Base-by-base conservation (phyloP, 2,329 filamentous ascomycete species). In the Fusarium sp. region DNA sequence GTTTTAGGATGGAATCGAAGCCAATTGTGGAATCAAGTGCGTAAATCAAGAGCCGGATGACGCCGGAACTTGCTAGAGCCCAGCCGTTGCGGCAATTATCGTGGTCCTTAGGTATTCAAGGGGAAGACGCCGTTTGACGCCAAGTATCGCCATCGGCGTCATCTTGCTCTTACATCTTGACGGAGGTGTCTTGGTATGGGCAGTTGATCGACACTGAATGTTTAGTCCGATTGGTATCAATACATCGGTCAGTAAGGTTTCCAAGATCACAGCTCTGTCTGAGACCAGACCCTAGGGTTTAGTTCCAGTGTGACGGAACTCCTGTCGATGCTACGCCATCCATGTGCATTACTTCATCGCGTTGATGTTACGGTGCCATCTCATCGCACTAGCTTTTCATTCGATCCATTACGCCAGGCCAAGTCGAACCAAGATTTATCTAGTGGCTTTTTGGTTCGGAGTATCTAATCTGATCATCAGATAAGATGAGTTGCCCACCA, bases 391-490 rank as follows among this genome's bases (percentile, higher is more conserved):
- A 49, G 30, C 34, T 28, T 40, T 67, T 42, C 13, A 49, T 28
- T 27, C 43, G 28, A 16, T 28, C 25, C 42, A 43, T 43, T 27
- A 37, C 40, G 34, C 25, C 55, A 41, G 43, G 48, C 18, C 43
- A 34, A 43, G 27, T 25, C 28, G 20, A 21, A 49, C 23, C 61
- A 57, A 59, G n/a, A 51, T 59, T 67, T 61, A 46, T 64, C 46
- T 68, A 57, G 63, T 43, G 68, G 55, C 42, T 49, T 66, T 58
- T 45, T 68, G 23, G 59, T 34, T 37, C 43, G 32, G 60, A 71
- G 63, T 76, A 81, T 80, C 77, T 82, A 80, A 82, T 82, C 80
- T 80, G 80, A 82, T 82, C 71, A 82, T 82, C 80, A 77, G 80
- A 82, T 82, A 80, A 82, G 80, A 82, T 82, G 75, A 72, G 42